These are phyloP conservation scores for Brassica nigra DNA, from an alignment of 345 rosid genomes.

Conservation along the genomic window DNA sequence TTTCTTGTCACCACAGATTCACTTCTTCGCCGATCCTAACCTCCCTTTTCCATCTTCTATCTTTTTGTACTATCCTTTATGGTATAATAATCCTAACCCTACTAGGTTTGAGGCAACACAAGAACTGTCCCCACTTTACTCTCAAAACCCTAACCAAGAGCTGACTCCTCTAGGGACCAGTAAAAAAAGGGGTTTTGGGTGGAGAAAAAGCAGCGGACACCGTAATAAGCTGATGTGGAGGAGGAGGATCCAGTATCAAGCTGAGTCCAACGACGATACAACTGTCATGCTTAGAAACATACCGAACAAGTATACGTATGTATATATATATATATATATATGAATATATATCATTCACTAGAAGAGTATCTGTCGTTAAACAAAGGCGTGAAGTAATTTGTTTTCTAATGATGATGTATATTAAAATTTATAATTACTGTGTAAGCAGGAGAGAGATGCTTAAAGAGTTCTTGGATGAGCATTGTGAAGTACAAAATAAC, in stretches of 20 bases:
- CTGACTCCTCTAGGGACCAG: not conserved
- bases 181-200: not conserved
- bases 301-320: constrained; percentile 73
- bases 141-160: constrained; percentile 31
- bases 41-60: constrained; percentile 4
- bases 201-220: not conserved
- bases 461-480: constrained; percentile 55
- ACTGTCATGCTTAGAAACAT: constrained; percentile 79
- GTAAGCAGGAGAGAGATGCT: constrained; percentile 60
- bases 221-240: not conserved
- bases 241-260: not conserved
- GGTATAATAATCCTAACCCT: not conserved
- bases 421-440: not conserved
- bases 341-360: not conserved
- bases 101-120: not conserved
- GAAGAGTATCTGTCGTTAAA: not conserved
- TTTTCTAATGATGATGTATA: not conserved
- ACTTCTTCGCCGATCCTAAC: not conserved
- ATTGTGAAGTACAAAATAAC: constrained; percentile 51
- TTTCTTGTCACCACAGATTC: not conserved
- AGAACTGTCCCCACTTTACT: not conserved
- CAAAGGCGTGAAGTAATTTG: not conserved
- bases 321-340: not conserved
- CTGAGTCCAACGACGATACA: constrained; percentile 35
- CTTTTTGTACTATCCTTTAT: constrained; percentile 7